Conservation (phyloP, 2,329 filamentous ascomycete species). For the Ascochyta lentis region DNA sequence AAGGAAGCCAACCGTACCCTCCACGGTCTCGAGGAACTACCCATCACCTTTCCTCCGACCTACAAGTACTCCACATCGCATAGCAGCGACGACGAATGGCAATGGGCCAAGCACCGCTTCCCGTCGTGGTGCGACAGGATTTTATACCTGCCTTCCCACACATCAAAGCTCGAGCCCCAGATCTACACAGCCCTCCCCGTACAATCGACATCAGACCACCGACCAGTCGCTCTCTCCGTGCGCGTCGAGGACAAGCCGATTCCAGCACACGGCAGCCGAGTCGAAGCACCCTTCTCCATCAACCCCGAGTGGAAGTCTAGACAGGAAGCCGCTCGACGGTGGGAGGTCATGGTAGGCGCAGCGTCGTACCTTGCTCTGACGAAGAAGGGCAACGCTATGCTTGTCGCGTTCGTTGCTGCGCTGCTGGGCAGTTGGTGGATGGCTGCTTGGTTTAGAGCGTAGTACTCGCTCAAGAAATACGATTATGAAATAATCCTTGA, state of each 20-base stretch:
- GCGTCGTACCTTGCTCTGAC: constrained; percentile 61
- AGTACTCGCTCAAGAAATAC: background rate
- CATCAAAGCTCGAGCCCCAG: constrained; percentile 59
- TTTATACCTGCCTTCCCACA: constrained; percentile 68
- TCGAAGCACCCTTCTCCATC: constrained; percentile 61
- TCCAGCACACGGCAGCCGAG: constrained; percentile 33
- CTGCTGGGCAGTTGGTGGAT: constrained; percentile 38
- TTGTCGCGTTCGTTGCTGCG: constrained; percentile 41
- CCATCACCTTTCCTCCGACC: constrained; percentile 83
- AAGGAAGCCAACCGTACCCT: constrained; percentile 71
- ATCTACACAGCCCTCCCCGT: constrained; percentile 78
- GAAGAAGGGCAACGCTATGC: constrained; percentile 53
- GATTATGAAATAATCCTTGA: too few species aligned
- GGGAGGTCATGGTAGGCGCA: constrained; percentile 66
- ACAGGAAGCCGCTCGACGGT: constrained; percentile 61
- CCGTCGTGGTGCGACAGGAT: constrained; percentile 92
- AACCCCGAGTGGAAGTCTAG: constrained; percentile 63
- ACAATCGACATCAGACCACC: constrained; percentile 85
- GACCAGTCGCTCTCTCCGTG: constrained; percentile 77
- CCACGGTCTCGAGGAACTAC: constrained; percentile 78
- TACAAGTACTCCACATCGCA: constrained; percentile 76
- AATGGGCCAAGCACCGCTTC: constrained; percentile 82
- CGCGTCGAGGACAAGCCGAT: constrained; percentile 65
- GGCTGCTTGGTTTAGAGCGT: constrained; percentile 20
- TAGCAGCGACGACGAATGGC: constrained; percentile 58